Evolutionary conservation across 805 yeast species (phyloP).

Genomic region (Starmerella bombicola): DNA sequence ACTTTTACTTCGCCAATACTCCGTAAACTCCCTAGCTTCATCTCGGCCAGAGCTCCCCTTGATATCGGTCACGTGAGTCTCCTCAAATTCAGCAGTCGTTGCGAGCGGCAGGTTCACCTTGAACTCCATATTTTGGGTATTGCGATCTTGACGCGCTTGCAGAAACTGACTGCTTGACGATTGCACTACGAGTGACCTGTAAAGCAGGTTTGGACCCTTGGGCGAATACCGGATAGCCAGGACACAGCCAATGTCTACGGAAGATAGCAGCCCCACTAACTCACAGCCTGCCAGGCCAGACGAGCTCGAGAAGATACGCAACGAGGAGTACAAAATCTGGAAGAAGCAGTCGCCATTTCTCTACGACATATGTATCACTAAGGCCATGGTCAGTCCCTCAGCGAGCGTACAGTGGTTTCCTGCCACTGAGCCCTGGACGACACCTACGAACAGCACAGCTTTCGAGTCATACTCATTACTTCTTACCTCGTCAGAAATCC

Average conservation of each 20-base stretch:
- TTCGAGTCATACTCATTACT: constrained; percentile 37
- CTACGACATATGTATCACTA: constrained; percentile 44
- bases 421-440: constrained; percentile 25
- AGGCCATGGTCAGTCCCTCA: constrained; percentile 50
- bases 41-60: too few species aligned
- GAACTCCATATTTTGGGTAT: too few species aligned
- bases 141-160: too few species aligned
- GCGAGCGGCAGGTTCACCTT: too few species aligned
- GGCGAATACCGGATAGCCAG: too few species aligned
- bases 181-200: too few species aligned
- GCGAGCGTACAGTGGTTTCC: constrained; percentile 52
- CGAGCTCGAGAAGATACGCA: constrained; percentile 17
- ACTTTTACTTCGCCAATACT: too few species aligned
- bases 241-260: constrained; percentile 11
- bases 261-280: constrained; percentile 4
- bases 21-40: too few species aligned
- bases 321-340: constrained; percentile 44
- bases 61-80: too few species aligned
- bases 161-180: too few species aligned
- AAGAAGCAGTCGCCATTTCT: constrained; percentile 50
- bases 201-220: too few species aligned
- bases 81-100: too few species aligned
- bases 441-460: constrained; percentile 13
- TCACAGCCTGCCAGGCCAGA: constrained; percentile 6
- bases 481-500: constrained; percentile 38